Conservation (phyloP, 2,329 filamentous ascomycete species). For the Phialophora expanda region DNA sequence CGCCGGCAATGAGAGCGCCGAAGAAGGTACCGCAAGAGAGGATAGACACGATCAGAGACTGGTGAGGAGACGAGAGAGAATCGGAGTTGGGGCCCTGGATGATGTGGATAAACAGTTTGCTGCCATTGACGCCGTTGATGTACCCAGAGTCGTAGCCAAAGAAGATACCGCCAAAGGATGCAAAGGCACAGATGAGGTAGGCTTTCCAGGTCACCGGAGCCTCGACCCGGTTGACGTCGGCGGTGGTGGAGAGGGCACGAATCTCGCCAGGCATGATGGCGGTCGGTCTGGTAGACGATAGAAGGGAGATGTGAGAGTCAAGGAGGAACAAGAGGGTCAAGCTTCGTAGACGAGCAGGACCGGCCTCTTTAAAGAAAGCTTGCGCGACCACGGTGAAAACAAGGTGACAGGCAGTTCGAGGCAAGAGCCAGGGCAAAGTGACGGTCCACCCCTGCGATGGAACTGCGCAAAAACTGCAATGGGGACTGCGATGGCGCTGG, state of each 20-base stretch:
- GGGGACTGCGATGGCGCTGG: constrained; percentile 1
- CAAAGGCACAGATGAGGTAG: constrained; percentile 66
- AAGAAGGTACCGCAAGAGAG: constrained; percentile 80
- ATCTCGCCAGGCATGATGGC: constrained; percentile 30
- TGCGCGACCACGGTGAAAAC: background rate
- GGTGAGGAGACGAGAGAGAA: constrained; percentile 53
- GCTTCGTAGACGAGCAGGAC: constrained; percentile 4
- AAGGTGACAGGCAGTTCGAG: background rate
- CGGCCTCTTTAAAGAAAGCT: constrained; percentile 22
- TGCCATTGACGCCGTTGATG: constrained; percentile 59
- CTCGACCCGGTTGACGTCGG: constrained; percentile 61
- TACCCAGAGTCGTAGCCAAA: constrained; percentile 66
- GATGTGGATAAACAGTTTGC: constrained; percentile 54
- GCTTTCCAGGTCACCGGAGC: constrained; percentile 65
- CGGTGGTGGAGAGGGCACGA: constrained; percentile 35
- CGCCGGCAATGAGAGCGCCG: constrained; percentile 76
- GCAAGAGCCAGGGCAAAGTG: constrained; percentile 3
- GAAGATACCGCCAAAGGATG: constrained; percentile 65
- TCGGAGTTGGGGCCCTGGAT: constrained; percentile 43
- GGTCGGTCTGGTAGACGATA: background rate
- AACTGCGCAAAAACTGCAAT: constrained; percentile 10
- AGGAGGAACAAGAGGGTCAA: constrained; percentile 16
- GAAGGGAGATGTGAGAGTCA: constrained; percentile 1
- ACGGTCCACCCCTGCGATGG: constrained; percentile 3
- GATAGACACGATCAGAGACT: constrained; percentile 74